Evolutionary conservation across 2,329 filamentous ascomycete genomes (phyloP), one percentile per base, ranked within the genome.

Genomic region (Colletotrichum brevisporum): DNA sequence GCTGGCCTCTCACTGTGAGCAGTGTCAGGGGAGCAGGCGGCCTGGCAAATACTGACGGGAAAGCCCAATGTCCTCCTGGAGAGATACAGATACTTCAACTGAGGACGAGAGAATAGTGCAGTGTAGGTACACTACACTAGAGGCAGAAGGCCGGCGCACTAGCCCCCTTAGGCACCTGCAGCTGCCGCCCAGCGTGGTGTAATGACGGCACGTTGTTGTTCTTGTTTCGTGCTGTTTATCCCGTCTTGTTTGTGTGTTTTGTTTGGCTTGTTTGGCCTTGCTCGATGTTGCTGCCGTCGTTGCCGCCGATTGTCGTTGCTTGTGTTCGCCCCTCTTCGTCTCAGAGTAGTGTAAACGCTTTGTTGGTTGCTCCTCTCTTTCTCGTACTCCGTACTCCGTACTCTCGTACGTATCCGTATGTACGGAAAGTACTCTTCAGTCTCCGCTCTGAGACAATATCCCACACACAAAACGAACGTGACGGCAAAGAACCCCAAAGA

Each of bases 161-260:
- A 62, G 50, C 59, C 59, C 18, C 26, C 53, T 54, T 53, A 39
- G 59, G 31, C 31, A 36, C 59, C 21, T 18, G 26, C 16, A 41
- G 45, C 47, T 43, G 18, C 12, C 47, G 18, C 26, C 31, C 31
- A 15, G 43, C 13, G 21, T 24, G 16, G 18, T 16, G 50, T 36
- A 31, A 64, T 54, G 65, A 68, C 65, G 65, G 54, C 48, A 54
- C 47, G 57, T 59, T 68, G 60, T 56, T 58, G 56, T 60, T 50
- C 47, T 57, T 10, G 31, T 36, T 57, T 57, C 2, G 31, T 36
- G 31, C 31, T 36, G 31, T 36, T 36, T 36, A 36, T 36, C 31
- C 31, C 31, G 31, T 36, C 8, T 36, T 36, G 31, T 36, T 36
- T 36, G 31, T 36, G 31, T 36, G 59, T 67, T 63, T 26, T 53